Conservation (phyloP, 164 flowering plant species). For the Warburgia ugandensis region DNA sequence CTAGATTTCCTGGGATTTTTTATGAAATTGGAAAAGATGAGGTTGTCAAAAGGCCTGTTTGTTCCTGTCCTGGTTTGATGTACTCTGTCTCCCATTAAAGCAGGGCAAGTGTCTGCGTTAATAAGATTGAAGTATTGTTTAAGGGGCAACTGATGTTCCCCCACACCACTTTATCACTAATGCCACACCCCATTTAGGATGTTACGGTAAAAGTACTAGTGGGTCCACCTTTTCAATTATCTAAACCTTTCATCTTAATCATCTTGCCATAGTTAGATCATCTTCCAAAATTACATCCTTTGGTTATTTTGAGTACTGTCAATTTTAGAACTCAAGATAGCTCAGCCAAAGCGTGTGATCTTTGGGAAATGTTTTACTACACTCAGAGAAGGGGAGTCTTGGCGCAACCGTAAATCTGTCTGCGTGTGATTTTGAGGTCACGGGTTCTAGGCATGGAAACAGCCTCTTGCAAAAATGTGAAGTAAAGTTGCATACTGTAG, state of each 20-base stretch:
- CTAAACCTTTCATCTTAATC: neutral
- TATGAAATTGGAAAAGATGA: slow-evolving; percentile 21
- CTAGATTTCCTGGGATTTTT: slow-evolving; percentile 26
- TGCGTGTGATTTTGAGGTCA: too few species aligned
- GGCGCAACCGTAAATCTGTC: too few species aligned
- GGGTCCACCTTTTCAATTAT: neutral
- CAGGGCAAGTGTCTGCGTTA: slow-evolving; percentile 19
- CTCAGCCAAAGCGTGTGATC: too few species aligned
- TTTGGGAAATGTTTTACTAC: too few species aligned
- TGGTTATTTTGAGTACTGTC: too few species aligned
- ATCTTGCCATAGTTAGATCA: neutral
- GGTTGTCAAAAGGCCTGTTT: slow-evolving; percentile 18
- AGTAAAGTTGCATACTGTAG: too few species aligned
- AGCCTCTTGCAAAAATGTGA: too few species aligned
- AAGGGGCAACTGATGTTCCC: neutral
- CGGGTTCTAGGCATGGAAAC: too few species aligned
- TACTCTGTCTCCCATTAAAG: slow-evolving; percentile 20
- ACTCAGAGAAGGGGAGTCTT: too few species aligned
- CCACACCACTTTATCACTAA: neutral
- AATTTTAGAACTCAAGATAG: too few species aligned
- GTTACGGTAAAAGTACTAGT: neutral
- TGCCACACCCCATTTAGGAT: neutral
- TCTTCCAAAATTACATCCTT: too few species aligned
- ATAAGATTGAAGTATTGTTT: slow-evolving; percentile 4
- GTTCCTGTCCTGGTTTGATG: slow-evolving; percentile 11